Base-by-base conservation (phyloP, 1,284 basidiomycete species). In the Austroboletus novae-zelandiae region DNA sequence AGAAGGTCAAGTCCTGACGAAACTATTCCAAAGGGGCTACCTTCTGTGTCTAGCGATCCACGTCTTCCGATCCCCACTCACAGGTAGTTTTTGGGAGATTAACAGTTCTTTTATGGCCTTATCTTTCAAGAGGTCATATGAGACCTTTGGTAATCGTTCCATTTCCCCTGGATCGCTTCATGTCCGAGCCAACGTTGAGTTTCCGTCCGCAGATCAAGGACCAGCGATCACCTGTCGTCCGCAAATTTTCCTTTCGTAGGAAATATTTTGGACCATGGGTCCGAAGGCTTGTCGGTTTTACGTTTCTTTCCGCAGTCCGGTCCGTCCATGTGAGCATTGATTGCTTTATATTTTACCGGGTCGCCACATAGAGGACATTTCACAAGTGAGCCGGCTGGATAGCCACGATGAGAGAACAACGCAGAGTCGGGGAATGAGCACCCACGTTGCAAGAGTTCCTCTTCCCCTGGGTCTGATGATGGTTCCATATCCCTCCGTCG, bases 111-210 rank as follows among this genome's bases (percentile, higher is more conserved):
- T 78, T 5, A 89, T 61, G 42, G 77, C 74, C 57, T 74, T 80
- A 41, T 84, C 83, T 57, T 82, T 86, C 43, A 87, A 66, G 8
- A 80, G 78, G 18, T 73, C 71, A 58, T 89, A 89, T 1, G 84
- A 79, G 10, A 77, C 77, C 56, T 84, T 86, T 5, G 87, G 84
- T 32, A 89, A 67, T 5, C 77, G 78, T 41, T 74, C 68, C 23
- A 72, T 57, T 27, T 68, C 73, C 30, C 76, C 69, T 52, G 58
- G 51, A 43, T 60, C 64, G 43, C 54, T 53, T 53, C 55, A 64
- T 41, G 52, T 64, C 48, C 57, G 55, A 47, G 45, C 36, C 31
- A 54, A 29, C 44, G 57, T 50, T 48, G 58, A 62, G 56, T 50
- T 37, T 46, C 36, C 36, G 17, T 43, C 37, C 40, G 6, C 41